Conservation (phyloP, 2,329 filamentous ascomycete species). For the Alternaria triticina region DNA sequence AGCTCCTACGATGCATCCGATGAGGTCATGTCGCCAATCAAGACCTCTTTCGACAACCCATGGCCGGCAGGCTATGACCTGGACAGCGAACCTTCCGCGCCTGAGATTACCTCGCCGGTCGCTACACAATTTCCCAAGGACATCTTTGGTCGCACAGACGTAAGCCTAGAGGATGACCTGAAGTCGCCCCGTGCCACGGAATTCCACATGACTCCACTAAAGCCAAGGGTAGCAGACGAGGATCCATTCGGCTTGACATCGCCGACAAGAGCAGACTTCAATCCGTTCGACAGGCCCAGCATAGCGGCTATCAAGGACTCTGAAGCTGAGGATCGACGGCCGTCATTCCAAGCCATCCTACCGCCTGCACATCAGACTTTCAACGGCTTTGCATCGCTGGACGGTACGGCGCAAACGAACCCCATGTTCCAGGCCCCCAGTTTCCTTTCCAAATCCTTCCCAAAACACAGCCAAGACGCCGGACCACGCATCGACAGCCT, state of each 20-base stretch:
- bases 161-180: slow-evolving; percentile 46
- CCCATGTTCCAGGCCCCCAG: slow-evolving; percentile 23
- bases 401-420: slow-evolving; percentile 39
- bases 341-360: slow-evolving; percentile 46
- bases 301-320: slow-evolving; percentile 22
- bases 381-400: slow-evolving; percentile 46
- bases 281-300: slow-evolving; percentile 31
- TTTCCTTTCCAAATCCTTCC: slow-evolving; percentile 14
- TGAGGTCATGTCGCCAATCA: slow-evolving; percentile 37
- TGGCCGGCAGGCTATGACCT: slow-evolving; percentile 38
- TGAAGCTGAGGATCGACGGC: slow-evolving; percentile 36
- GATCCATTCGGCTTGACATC: slow-evolving; percentile 49
- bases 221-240: slow-evolving; percentile 39
- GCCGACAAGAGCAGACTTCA: slow-evolving; percentile 52
- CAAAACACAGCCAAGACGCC: slow-evolving; percentile 13
- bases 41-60: slow-evolving; percentile 38
- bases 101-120: slow-evolving; percentile 47
- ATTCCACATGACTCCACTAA: slow-evolving; percentile 48
- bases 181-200: slow-evolving; percentile 43
- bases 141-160: slow-evolving; percentile 30
- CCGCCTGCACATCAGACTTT: slow-evolving; percentile 42
- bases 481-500: slow-evolving; percentile 34
- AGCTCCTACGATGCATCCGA: slow-evolving; percentile 19
- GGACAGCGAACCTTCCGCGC: slow-evolving; percentile 17
- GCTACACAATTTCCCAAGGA: slow-evolving; percentile 46